Evolutionary conservation across 2,329 filamentous ascomycete species (phyloP).

Genomic region (Claviceps sp.): DNA sequence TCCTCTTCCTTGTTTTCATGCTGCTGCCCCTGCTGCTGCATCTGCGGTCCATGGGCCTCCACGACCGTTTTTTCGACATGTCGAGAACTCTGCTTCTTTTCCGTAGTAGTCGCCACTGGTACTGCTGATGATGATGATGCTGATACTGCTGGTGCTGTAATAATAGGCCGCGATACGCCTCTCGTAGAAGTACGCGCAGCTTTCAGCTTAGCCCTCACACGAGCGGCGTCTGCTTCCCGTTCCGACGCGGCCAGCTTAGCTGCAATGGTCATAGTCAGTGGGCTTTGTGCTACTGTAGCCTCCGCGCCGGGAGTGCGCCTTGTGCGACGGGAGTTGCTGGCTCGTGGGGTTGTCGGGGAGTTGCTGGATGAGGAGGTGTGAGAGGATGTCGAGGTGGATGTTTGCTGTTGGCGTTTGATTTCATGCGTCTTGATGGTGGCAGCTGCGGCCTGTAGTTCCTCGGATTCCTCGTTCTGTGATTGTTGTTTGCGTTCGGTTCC

Average conservation of each 20-base stretch:
- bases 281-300: constrained; percentile 33
- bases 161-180: constrained; percentile 17
- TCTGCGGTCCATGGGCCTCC: not conserved
- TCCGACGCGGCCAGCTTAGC: constrained; percentile 52
- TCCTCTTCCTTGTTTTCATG: not conserved
- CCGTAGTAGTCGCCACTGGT: constrained; percentile 5
- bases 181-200: constrained; percentile 30
- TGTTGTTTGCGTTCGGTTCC: not conserved
- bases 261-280: constrained; percentile 47
- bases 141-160: constrained; percentile 4
- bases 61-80: too few relatives aligned
- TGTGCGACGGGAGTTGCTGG: not conserved
- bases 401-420: not conserved
- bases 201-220: constrained; percentile 48
- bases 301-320: not conserved
- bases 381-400: not conserved
- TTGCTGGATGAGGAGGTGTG: not conserved
- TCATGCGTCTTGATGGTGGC: not conserved
- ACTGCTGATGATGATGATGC: constrained; percentile 1
- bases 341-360: not conserved
- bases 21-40: not conserved
- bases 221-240: constrained; percentile 48
- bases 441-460: too few relatives aligned
- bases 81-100: not conserved
- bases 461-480: too few relatives aligned